Base-by-base conservation (phyloP, 345 rosid genomes). In the Microthlaspi erraticum region DNA sequence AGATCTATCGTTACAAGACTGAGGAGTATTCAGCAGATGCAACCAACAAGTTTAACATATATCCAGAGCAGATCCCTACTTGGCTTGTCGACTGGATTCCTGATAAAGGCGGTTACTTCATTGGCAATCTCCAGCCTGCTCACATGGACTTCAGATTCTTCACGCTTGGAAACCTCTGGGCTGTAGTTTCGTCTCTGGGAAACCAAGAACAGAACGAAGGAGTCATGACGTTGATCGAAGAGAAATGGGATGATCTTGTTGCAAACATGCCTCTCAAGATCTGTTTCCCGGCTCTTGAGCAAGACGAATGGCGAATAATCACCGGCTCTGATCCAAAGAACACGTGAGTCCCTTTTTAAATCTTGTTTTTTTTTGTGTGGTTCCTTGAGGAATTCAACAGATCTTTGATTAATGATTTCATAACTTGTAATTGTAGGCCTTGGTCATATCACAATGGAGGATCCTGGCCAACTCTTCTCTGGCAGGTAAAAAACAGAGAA, bases 401-500 rank as follows among this genome's bases (percentile, higher is more conserved):
- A 56, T 41, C 63, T 17, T 13, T 68, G 70, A 58, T n/a, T n/a
- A n/a, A n/a, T n/a, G n/a, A n/a, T 65, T 49, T 42, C n/a, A 10
- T 34, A 17, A 17, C 19, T 53, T 34, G 10, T 45, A 51, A 59
- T 46, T 81, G 74, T 85, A 93, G 98, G 68, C 89, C 98, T 12
- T 94, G 96, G 99, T 94, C 99, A 1, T 94, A 94, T 79, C 99
- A 91, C 82, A 91, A 94, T 50, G 98, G 86, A 2, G 99, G 99
- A 77, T 94, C 99, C 58, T 94, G 99, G 99, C 99, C 98, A 66
- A 91, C 98, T 4, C 88, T 94, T 9, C 80, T 91, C 26, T 91
- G 99, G 98, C 99, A 88, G 97, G 98, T 88, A 66, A 57, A 32
- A 57, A 59, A 58, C 8, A 37, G 36, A n/a, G 49, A 56, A 36